Percentiles rank a stretch among this genome's conserved stretches.
phyloP scores from a whole-genome alignment of 2,329 filamentous ascomycete species.

The Fusarium compactum region DNA sequence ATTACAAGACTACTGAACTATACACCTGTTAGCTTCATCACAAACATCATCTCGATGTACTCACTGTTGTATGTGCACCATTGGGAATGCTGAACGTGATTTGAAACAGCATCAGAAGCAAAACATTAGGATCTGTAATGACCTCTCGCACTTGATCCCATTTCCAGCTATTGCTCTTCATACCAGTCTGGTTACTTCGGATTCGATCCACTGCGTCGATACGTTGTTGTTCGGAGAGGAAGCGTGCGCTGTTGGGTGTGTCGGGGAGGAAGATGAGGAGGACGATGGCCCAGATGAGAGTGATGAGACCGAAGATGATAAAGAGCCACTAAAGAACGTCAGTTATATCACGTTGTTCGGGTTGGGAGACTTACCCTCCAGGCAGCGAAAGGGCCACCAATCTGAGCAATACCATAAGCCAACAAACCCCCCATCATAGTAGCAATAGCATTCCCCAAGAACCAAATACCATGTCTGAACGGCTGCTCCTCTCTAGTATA shows the following conservation, averaged over 20 bases:
- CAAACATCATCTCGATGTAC: too few species aligned
- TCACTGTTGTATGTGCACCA: constrained; percentile 38
- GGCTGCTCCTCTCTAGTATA: constrained; percentile 42
- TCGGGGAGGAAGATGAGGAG: constrained; percentile 36
- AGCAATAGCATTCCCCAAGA: constrained; percentile 39
- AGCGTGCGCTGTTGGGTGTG: constrained; percentile 28
- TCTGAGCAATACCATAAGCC: constrained; percentile 41
- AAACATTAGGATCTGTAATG: constrained; percentile 36
- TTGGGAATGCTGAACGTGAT: constrained; percentile 40
- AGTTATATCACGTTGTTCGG: too few species aligned
- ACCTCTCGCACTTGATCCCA: constrained; percentile 42
- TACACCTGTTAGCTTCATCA: too few species aligned
- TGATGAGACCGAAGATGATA: constrained; percentile 42
- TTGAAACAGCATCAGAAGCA: constrained; percentile 40
- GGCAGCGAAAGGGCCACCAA: constrained; percentile 23
- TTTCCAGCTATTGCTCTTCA: constrained; percentile 38
- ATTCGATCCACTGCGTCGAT: constrained; percentile 33
- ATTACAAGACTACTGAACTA: constrained; percentile 44
- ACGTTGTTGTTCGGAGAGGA: constrained; percentile 33
- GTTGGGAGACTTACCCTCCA: constrained; percentile 43
- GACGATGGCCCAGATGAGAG: constrained; percentile 30
- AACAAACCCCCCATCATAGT: constrained; percentile 40
- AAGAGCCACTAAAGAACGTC: constrained; percentile 29
- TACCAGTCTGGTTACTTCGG: constrained; percentile 37
- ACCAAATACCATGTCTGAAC: constrained; percentile 43